These are phyloP conservation scores for Diaporthe helianthi DNA, from an alignment of 2,329 filamentous ascomycete species.

Conservation along the genomic window DNA sequence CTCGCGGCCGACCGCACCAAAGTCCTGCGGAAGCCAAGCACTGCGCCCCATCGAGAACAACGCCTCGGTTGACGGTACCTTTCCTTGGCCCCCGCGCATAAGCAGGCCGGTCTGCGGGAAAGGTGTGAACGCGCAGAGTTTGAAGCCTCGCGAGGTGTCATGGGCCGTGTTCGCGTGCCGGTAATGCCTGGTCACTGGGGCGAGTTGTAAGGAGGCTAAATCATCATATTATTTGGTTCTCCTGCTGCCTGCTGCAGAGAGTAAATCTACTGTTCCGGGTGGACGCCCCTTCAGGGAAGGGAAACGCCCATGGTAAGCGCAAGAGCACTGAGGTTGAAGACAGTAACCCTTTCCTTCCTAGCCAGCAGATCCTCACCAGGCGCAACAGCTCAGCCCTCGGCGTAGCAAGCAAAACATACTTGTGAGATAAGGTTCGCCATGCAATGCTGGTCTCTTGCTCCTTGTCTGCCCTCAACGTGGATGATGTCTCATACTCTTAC, in stretches of 20 bases:
- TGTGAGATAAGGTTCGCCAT: conserved; percentile 14
- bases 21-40: conserved; percentile 17
- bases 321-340: conserved; percentile 24
- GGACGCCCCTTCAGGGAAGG: not conserved
- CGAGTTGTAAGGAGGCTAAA: not conserved
- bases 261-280: not conserved
- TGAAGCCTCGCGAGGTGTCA: not conserved
- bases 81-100: conserved; percentile 9
- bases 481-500: conserved; percentile 20
- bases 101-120: not conserved
- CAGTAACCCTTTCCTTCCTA: conserved; percentile 16
- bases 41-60: not conserved
- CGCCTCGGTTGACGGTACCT: not conserved
- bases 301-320: not conserved
- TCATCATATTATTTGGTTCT: conserved; percentile 4
- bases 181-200: not conserved
- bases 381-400: not conserved
- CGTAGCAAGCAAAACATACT: conserved; percentile 7
- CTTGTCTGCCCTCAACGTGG: not conserved
- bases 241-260: conserved; percentile 4
- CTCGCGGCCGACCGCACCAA: not conserved
- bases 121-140: not conserved
- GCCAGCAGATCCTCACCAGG: not conserved
- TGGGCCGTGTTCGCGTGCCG: not conserved
- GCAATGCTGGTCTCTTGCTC: conserved; percentile 1